phyloP scores from a whole-genome alignment of 2,329 filamentous ascomycete genomes.

The Colletotrichum filicis region DNA sequence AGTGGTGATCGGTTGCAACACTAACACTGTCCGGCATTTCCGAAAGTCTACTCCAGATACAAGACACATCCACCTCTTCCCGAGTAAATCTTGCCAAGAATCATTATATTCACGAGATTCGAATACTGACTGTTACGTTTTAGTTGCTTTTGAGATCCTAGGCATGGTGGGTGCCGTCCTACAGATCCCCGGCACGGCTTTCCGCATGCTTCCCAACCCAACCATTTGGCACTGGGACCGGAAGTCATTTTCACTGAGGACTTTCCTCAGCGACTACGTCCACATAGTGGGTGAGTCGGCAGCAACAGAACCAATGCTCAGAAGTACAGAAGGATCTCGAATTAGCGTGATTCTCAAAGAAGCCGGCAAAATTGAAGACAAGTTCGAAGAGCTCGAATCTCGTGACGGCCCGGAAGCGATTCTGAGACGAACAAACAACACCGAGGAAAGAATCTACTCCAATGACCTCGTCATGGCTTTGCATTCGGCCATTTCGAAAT shows the following conservation, averaged over 20 bases:
- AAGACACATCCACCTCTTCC: constrained; percentile 39
- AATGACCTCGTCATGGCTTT: constrained; percentile 19
- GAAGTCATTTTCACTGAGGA: constrained; percentile 55
- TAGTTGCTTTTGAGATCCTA: constrained; percentile 52
- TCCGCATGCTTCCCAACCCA: constrained; percentile 55
- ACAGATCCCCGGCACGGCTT: constrained; percentile 49
- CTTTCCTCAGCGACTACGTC: constrained; percentile 53
- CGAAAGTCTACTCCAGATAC: constrained; percentile 35
- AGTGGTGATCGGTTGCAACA: constrained; percentile 51
- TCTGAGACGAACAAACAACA: not conserved
- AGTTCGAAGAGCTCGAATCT: constrained; percentile 39
- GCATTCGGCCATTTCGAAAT: constrained; percentile 26
- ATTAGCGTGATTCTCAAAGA: constrained; percentile 35
- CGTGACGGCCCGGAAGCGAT: not conserved
- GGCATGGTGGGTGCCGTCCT: constrained; percentile 52
- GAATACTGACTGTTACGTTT: not conserved
- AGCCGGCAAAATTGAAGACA: constrained; percentile 40
- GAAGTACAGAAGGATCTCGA: constrained; percentile 25
- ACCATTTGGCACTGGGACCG: constrained; percentile 65
- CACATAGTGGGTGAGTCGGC: constrained; percentile 39
- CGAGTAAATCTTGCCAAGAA: constrained; percentile 26
- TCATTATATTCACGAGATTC: accelerated
- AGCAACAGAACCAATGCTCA: not conserved
- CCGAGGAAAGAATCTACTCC: constrained; percentile 25
- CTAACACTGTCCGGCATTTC: constrained; percentile 46